A percentile compares a stretch with the other conserved stretches of the same genome.
These are phyloP conservation scores for Brasilioporus rufonigricans DNA, from an alignment of 768 basidiomycete species.

Conservation along the genomic window DNA sequence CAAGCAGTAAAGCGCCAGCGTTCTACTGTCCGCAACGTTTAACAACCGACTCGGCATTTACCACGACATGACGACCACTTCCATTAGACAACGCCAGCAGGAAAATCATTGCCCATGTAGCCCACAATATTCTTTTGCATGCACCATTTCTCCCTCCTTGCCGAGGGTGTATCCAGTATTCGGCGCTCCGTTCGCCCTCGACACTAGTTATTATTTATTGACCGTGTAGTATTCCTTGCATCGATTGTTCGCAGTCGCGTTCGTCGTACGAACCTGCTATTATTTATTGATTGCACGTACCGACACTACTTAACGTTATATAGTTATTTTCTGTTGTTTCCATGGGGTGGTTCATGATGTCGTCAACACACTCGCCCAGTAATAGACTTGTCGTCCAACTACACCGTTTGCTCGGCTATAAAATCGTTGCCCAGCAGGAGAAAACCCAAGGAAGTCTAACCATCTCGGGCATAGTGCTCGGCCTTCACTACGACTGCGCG, in stretches of 20 bases:
- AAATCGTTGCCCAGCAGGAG: background rate
- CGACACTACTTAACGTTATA: conserved; percentile 11
- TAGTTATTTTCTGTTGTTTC: conserved; percentile 7
- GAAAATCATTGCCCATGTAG: conserved; percentile 11
- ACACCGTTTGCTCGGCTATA: conserved; percentile 1
- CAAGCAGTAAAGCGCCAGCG: conserved; percentile 26
- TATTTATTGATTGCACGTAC: conserved; percentile 21
- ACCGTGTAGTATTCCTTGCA: conserved; percentile 16
- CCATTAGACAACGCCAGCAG: background rate
- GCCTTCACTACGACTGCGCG: conserved; percentile 15
- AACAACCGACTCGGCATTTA: conserved; percentile 6
- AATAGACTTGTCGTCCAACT: background rate
- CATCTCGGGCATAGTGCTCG: conserved; percentile 9
- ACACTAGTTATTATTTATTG: conserved; percentile 14
- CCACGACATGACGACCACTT: conserved; percentile 4
- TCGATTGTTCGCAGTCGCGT: conserved; percentile 16
- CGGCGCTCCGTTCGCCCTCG: background rate
- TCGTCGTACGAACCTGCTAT: conserved; percentile 1
- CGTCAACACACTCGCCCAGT: background rate
- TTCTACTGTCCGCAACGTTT: conserved; percentile 6
- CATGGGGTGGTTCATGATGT: background rate
- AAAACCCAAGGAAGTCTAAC: background rate
- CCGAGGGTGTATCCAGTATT: conserved; percentile 18
- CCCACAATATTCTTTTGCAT: conserved; percentile 2
- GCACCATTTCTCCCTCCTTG: background rate